Base-by-base conservation (phyloP, 305 asterid species). In the Fraxinus angustifolia region DNA sequence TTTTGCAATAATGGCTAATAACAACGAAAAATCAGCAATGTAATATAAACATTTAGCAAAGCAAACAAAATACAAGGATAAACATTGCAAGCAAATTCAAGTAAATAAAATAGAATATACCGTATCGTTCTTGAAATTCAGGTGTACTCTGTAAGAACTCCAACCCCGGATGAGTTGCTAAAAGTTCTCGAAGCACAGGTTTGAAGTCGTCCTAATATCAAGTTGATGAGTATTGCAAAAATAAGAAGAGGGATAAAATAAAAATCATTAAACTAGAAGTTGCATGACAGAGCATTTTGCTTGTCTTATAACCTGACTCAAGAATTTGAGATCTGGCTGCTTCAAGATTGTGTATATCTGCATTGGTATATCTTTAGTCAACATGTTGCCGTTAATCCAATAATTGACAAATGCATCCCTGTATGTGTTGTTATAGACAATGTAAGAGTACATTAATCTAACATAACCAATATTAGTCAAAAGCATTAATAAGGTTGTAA, bases 91-190 rank as follows among this genome's bases (percentile, higher is more conserved):
- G 28, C 31, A 78, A 19, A 58, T 34, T 30, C 11, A 12, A 79
- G 74, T 19, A 75, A 58, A 78, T 58, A 12, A 62, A 40, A 30
- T 73, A 82, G 82, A 82, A 70, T 80, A 81, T 92, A 94, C 98
- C 97, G 86, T 94, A 94, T 93, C 98, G 87, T 88, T 93, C 98
- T 89, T 94, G 98, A 90, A 93, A 94, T 88, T 94, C 98, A 79
- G 98, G 98, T 68, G 98, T 94, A 77, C 91, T 89, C 81, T 92
- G 98, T 83, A 94, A 91, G 92, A 94, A 94, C 88, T 93, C 98
- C 90, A 93, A 86, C 78, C 97, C 97, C 3, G 98, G 97, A 90
- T 94, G 97, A 84, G 97, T 89, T 56, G 93, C 87, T 89, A 93
- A 88, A 85, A 93, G 97, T 81, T 94, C 98, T 80, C 92, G 94